A percentile compares a stretch with the other conserved stretches of the same genome.
These are phyloP conservation scores for Rosa persica DNA, from an alignment of 306 rosid species.

Conservation along the genomic window DNA sequence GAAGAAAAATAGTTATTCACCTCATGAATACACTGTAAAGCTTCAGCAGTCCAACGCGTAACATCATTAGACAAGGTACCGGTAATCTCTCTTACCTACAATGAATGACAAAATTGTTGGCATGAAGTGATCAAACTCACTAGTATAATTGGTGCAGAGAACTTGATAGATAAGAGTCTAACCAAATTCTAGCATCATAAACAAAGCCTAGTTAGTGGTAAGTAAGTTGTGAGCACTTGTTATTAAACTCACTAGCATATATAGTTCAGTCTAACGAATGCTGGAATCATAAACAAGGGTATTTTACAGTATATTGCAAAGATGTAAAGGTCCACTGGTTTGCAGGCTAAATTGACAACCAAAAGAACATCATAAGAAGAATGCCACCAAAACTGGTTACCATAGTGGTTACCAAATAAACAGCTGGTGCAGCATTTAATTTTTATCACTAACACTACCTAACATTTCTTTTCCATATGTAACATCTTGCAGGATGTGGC, in stretches of 20 bases:
- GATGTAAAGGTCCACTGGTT: neutral
- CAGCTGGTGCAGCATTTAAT: neutral
- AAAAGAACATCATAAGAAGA: neutral
- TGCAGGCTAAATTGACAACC: neutral
- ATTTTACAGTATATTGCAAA: neutral
- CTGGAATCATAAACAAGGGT: neutral
- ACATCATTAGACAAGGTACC: constrained; percentile 33
- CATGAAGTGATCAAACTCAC: neutral
- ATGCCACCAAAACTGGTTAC: neutral
- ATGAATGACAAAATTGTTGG: constrained; percentile 15
- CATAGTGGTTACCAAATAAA: neutral
- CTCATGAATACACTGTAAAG: constrained; percentile 73
- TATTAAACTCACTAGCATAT: neutral
- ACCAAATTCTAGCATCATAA: constrained; percentile 3
- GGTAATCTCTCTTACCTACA: constrained; percentile 63
- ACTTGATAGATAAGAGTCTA: neutral
- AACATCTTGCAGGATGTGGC: neutral
- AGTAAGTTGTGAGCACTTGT: neutral
- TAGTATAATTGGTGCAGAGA: constrained; percentile 11
- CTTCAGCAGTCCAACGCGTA: constrained; percentile 76
- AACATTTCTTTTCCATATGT: neutral
- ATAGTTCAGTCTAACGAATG: neutral
- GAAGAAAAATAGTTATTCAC: constrained; percentile 37
- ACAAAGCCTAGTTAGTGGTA: neutral
- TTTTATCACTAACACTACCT: neutral